These are phyloP conservation scores for Neckera pumila DNA, from an alignment of 225 moss, liverwort and hornwort genomes.

Conservation along the genomic window DNA sequence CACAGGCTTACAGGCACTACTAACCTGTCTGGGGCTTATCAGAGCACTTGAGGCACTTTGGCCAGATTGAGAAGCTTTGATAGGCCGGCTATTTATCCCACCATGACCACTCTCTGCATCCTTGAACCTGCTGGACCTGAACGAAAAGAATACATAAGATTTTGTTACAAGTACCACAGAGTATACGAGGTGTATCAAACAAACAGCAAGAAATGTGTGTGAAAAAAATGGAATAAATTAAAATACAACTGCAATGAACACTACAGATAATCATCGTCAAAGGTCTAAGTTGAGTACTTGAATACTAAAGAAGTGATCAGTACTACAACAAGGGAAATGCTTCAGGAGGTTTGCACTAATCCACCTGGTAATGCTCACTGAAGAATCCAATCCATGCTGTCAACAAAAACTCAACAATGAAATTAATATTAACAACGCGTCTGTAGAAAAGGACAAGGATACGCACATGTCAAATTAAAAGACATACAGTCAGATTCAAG, in stretches of 20 bases:
- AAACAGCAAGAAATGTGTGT: neutral
- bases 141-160: neutral
- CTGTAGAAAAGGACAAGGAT: neutral
- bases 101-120: conserved; percentile 20
- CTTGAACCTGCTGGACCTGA: conserved; percentile 7
- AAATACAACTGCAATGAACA: neutral
- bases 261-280: neutral
- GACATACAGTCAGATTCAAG: neutral
- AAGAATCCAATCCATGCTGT: conserved; percentile 42
- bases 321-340: neutral
- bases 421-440: neutral
- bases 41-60: conserved; percentile 32
- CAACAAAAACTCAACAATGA: conserved; percentile 11
- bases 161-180: neutral
- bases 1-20: neutral
- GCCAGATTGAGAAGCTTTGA: conserved; percentile 21
- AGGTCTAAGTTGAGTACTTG: neutral
- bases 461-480: neutral
- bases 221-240: neutral
- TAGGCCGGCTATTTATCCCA: conserved; percentile 10
- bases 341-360: neutral
- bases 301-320: neutral
- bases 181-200: neutral
- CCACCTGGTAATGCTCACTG: conserved; percentile 24
- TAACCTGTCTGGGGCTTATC: conserved; percentile 37